Conservation (phyloP, 495 filamentous ascomycete genomes). For the Podospora conica region DNA sequence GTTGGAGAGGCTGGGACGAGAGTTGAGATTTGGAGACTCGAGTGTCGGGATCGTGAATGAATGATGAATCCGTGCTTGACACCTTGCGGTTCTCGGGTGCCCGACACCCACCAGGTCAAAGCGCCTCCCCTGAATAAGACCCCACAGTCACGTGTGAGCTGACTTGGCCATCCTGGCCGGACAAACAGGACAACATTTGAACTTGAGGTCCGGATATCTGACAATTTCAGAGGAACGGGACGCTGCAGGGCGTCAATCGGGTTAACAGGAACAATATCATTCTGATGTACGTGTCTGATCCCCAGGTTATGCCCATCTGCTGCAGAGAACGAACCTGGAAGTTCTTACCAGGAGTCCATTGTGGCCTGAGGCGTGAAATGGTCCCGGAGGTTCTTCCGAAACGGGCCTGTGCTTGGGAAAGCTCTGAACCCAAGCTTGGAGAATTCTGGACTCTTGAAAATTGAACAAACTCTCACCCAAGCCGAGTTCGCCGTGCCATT, state of each 20-base stretch:
- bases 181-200: neutral
- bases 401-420: neutral
- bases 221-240: neutral
- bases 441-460: neutral
- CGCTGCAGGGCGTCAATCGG: neutral
- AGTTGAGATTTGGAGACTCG: neutral
- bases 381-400: neutral
- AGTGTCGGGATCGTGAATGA: neutral
- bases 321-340: neutral
- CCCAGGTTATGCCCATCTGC: neutral
- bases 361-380: neutral
- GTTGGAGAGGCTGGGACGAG: neutral
- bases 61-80: constrained; percentile 15
- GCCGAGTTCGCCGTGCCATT: neutral
- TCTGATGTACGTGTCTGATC: neutral
- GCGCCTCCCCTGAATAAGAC: neutral
- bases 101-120: constrained; percentile 5
- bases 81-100: constrained; percentile 21
- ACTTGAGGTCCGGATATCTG: too few species aligned
- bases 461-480: neutral
- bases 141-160: neutral
- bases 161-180: neutral
- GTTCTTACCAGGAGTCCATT: neutral
- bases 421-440: neutral
- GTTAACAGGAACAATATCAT: neutral